Evolutionary conservation across 2,329 filamentous ascomycete species (phyloP).

Genomic region (Coniella vitis): DNA sequence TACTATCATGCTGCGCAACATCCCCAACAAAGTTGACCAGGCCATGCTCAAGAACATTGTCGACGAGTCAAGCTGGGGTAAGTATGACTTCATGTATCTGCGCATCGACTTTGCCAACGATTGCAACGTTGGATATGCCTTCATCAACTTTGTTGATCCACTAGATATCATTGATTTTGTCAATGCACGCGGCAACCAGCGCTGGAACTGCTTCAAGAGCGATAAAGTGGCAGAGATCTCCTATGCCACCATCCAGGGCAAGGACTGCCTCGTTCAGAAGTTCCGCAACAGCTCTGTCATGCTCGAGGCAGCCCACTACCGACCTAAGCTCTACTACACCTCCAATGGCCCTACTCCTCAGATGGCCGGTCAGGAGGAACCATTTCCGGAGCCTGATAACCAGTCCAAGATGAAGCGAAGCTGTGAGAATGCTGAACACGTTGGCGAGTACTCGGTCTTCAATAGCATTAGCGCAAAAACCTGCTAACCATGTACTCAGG

Average conservation of each 20-base stretch:
- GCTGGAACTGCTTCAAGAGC: conserved; percentile 75
- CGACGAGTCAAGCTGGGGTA: conserved; percentile 69
- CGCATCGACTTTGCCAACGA: conserved; percentile 82
- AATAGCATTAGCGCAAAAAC: too few relatives aligned
- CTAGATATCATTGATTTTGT: conserved; percentile 71
- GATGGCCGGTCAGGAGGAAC: conserved; percentile 62
- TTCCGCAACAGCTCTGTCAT: conserved; percentile 97
- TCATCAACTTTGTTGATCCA: conserved; percentile 86
- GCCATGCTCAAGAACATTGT: conserved; percentile 71
- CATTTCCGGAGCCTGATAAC: conserved; percentile 76
- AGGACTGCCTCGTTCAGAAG: conserved; percentile 84
- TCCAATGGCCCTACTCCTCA: conserved; percentile 40
- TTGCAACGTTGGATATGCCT: conserved; percentile 92
- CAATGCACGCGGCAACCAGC: conserved; percentile 60
- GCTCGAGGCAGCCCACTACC: conserved; percentile 73
- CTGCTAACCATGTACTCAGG: conserved; percentile 37
- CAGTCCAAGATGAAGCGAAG: conserved; percentile 81
- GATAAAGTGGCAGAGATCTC: conserved; percentile 85
- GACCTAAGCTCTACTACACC: conserved; percentile 65
- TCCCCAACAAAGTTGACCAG: conserved; percentile 83
- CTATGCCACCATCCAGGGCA: conserved; percentile 95
- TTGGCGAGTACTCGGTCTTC: conserved; percentile 50
- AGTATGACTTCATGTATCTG: conserved; percentile 92
- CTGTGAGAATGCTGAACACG: conserved; percentile 77
- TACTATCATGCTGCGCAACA: conserved; percentile 92